phyloP scores from a whole-genome alignment of 768 basidiomycete species.

The Mycena polygramma region DNA sequence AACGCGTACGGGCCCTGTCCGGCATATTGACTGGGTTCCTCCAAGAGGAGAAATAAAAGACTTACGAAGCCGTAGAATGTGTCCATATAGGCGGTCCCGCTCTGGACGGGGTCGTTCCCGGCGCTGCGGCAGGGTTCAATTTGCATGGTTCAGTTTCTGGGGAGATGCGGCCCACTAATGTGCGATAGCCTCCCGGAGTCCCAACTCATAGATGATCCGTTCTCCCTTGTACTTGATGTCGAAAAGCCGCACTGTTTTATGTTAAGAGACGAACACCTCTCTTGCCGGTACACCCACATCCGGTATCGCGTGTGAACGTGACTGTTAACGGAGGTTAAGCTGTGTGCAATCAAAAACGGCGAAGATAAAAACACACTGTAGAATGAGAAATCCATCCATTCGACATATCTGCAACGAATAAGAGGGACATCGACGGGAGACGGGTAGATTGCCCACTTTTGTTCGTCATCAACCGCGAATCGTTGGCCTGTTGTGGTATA shows the following conservation, averaged over 20 bases:
- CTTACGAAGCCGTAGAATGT: constrained; percentile 42
- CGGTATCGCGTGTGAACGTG: constrained; percentile 69
- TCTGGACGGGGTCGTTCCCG: constrained; percentile 66
- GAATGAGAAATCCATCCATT: constrained; percentile 43
- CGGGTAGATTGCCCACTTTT: constrained; percentile 16
- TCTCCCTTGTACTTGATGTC: constrained; percentile 55
- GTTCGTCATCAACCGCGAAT: constrained; percentile 33
- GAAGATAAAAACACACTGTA: no score
- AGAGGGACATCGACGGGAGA: not conserved
- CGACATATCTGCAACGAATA: constrained; percentile 32
- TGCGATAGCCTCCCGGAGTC: constrained; percentile 40
- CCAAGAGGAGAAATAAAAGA: no score
- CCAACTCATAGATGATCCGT: constrained; percentile 66
- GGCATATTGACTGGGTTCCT: constrained; percentile 31
- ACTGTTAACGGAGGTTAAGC: no score
- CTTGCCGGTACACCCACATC: constrained; percentile 45
- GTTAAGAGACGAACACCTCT: constrained; percentile 43
- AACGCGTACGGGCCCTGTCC: constrained; percentile 61
- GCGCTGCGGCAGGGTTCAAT: constrained; percentile 42
- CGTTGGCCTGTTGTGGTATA: constrained; percentile 27
- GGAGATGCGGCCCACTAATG: constrained; percentile 19
- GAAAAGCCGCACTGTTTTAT: constrained; percentile 24
- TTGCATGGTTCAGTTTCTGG: not conserved
- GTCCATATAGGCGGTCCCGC: constrained; percentile 66
- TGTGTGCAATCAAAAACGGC: no score